Base-by-base conservation (phyloP, 2,329 filamentous ascomycete genomes). In the Ilyonectria robusta region DNA sequence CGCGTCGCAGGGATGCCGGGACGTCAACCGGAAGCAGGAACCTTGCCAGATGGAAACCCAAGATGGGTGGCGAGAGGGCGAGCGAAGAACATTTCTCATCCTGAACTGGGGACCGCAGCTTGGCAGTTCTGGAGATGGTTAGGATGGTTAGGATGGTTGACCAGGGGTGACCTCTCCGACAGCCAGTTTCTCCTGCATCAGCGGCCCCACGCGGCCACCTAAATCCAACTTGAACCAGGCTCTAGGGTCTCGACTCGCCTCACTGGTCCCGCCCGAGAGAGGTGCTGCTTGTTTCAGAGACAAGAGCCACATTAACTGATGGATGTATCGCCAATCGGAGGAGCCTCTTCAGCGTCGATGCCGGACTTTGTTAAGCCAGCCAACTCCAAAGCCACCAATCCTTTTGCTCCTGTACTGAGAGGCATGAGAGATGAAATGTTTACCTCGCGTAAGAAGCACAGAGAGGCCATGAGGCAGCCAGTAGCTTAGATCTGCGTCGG, bases 401-500 rank as follows among this genome's bases (percentile, higher is more conserved):
- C 31, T 9, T 33, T 33, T 33, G 31, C 31, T 33, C 8, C 31
- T 9, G 31, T 11, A 33, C 15, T 23, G 29, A 23, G 19, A 17
- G 21, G 7, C 26, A 48, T 21, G 13, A 29, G 23, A 13, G 26
- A 33, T 9, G 31, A 33, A 33, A 33, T 33, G 11, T 11, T 33
- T 33, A 11, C 3, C n/a, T 50, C 29, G 5, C 7, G 15, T 31
- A 26, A 1, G 31, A 53, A 53, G 31, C 31, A 13, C n/a, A 35
- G n/a, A 35, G 29, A 21, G 9, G 9, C 31, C 4, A n/a, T 35
- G 31, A 53, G 31, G 9, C 5, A 51, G 40, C 54, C 29, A 53
- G 59, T 21, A 6, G 37, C 47, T 53, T 54, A 35, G 47, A 58
- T 53, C 46, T 44, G 46, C 54, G n/a, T 54, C 48, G 15, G 29